A percentile compares a stretch with the other conserved stretches of the same genome.
Conservation (phyloP, 495 filamentous ascomycete genomes). For the Aspergillus egyptiacus region DNA sequence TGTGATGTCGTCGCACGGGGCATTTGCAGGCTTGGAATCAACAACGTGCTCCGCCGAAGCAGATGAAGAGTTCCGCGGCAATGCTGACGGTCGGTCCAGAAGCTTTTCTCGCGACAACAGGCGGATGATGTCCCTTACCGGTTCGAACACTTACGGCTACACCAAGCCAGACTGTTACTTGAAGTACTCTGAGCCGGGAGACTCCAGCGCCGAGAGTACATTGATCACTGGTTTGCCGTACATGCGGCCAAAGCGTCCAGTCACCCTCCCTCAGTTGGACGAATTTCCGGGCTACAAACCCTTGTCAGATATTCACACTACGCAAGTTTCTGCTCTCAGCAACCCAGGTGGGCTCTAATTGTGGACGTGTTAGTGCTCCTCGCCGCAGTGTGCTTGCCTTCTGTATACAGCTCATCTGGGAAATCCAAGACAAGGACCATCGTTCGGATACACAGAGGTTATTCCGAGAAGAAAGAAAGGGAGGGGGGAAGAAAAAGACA, state of each 20-base stretch:
- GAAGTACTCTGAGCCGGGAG: constrained; percentile 13
- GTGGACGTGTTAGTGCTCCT: neutral
- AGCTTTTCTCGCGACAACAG: constrained; percentile 20
- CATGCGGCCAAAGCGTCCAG: constrained; percentile 25
- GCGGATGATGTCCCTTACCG: constrained; percentile 22
- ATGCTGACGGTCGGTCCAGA: constrained; percentile 15
- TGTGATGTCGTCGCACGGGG: constrained; percentile 6
- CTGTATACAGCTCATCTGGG: neutral
- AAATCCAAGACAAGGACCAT: neutral
- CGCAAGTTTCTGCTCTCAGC: constrained; percentile 25
- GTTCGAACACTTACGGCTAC: constrained; percentile 34
- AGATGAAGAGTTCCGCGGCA: constrained; percentile 20
- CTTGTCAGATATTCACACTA: constrained; percentile 20
- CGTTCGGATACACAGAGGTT: neutral
- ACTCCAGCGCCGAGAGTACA: constrained; percentile 17
- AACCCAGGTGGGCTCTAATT: constrained; percentile 21
- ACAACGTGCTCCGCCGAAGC: constrained; percentile 9
- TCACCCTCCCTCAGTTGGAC: constrained; percentile 17
- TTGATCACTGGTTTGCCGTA: constrained; percentile 38
- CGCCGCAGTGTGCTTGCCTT: neutral
- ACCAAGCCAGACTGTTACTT: constrained; percentile 16
- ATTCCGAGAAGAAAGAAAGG: no score
- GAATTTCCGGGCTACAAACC: constrained; percentile 17
- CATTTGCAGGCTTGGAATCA: constrained; percentile 19
- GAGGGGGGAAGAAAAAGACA: no score